A percentile compares a stretch with the other conserved stretches of the same genome.
These are phyloP conservation scores for Nicotiana undulata DNA, from an alignment of 257 asterid genomes.

Conservation along the genomic window DNA sequence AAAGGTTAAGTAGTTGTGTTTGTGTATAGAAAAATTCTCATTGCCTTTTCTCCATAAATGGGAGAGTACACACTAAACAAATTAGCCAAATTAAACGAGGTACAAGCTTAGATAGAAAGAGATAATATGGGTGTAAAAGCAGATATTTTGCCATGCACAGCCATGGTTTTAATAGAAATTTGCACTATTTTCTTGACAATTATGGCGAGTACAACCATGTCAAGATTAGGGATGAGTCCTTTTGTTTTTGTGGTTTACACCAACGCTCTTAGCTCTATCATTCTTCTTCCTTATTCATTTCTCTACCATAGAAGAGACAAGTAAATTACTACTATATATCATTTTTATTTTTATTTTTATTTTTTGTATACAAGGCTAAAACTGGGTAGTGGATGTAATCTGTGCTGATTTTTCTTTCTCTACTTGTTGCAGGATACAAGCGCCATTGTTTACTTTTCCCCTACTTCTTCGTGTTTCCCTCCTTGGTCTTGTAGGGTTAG, in stretches of 20 bases:
- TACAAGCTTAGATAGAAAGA: neutral
- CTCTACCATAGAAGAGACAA: slow-evolving; percentile 23
- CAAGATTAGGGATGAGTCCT: slow-evolving; percentile 61
- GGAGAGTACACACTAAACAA: slow-evolving; percentile 10
- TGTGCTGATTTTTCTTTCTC: neutral
- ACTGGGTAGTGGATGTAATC: neutral
- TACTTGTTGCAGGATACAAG: slow-evolving; percentile 32
- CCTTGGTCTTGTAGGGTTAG: slow-evolving; percentile 68
- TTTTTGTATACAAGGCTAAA: neutral
- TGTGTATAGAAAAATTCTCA: neutral
- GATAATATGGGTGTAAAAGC: slow-evolving; percentile 20
- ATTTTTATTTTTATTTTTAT: neutral
- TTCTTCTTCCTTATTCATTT: slow-evolving; percentile 43
- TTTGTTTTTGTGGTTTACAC: slow-evolving; percentile 70
- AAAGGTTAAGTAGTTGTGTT: slow-evolving; percentile 36
- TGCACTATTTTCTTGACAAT: slow-evolving; percentile 50
- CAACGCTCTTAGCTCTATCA: slow-evolving; percentile 52
- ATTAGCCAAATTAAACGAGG: neutral
- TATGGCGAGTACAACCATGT: slow-evolving; percentile 64
- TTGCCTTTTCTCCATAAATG: neutral
- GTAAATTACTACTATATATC: slow-evolving; percentile 16
- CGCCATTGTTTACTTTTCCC: slow-evolving; percentile 33
- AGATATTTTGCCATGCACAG: slow-evolving; percentile 39
- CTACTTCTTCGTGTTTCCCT: slow-evolving; percentile 42
- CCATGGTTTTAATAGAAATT: slow-evolving; percentile 66